Conservation (phyloP, 2,329 filamentous ascomycete species). For the Hypoxylon sp. region DNA sequence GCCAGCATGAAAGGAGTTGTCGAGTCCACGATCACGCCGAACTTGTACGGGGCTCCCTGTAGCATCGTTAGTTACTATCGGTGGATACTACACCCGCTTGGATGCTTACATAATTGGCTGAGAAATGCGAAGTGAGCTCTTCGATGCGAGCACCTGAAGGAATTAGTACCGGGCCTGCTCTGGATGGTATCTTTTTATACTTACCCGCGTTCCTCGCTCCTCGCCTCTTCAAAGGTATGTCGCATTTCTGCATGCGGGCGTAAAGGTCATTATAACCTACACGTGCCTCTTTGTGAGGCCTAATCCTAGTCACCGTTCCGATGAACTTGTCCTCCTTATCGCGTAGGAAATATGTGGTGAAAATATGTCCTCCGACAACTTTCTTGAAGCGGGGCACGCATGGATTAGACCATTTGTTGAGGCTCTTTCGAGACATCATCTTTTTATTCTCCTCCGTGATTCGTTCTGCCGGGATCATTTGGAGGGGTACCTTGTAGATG, state of each 20-base stretch:
- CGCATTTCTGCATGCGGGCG: conserved; percentile 59
- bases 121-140: conserved; percentile 66
- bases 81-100: background rate
- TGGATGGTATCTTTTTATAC: conserved; percentile 46
- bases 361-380: conserved; percentile 56
- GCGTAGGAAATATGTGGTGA: conserved; percentile 57
- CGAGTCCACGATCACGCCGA: conserved; percentile 68
- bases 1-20: conserved; percentile 64
- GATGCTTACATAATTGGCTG: conserved; percentile 66
- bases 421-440: too few species aligned
- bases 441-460: conserved; percentile 43
- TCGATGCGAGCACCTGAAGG: conserved; percentile 56
- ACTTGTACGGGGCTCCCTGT: conserved; percentile 77
- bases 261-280: conserved; percentile 74
- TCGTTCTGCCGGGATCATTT: conserved; percentile 38
- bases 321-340: conserved; percentile 58
- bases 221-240: conserved; percentile 64
- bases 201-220: conserved; percentile 54
- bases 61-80: conserved; percentile 50
- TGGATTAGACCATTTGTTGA: too few species aligned
- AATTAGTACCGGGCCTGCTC: conserved; percentile 46
- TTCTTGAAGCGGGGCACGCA: too few species aligned
- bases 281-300: conserved; percentile 68
- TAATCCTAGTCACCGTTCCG: conserved; percentile 68
- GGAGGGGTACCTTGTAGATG: conserved; percentile 54